Conservation (phyloP, 768 basidiomycete genomes). For the Phylloporus sp. region DNA sequence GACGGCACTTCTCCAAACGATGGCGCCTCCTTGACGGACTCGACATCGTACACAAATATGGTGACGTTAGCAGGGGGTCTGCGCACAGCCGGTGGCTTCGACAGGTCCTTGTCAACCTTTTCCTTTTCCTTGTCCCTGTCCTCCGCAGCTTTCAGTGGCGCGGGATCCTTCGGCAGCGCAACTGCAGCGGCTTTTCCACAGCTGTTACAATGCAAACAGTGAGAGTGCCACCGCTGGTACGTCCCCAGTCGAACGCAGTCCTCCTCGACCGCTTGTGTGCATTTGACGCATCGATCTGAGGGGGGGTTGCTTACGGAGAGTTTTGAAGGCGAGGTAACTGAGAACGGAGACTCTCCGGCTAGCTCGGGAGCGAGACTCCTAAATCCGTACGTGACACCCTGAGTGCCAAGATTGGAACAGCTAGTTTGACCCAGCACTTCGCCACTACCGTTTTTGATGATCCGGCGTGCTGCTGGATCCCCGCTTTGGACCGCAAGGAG, state of each 20-base stretch:
- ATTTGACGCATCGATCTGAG: conserved; percentile 88
- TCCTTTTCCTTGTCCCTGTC: conserved; percentile 42
- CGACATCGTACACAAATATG: conserved; percentile 72
- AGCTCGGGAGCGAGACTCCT: conserved; percentile 86
- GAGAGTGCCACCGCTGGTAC: conserved; percentile 96
- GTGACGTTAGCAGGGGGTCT: conserved; percentile 78
- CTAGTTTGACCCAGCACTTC: conserved; percentile 41
- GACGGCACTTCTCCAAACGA: conserved; percentile 72
- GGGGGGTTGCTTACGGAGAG: conserved; percentile 65
- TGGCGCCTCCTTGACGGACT: conserved; percentile 59
- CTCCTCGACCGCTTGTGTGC: conserved; percentile 89
- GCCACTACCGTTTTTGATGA: conserved; percentile 71
- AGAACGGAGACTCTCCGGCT: conserved; percentile 83
- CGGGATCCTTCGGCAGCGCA: conserved; percentile 50
- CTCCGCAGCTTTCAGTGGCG: conserved; percentile 47
- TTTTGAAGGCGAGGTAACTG: conserved; percentile 37
- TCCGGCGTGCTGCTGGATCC: conserved; percentile 69
- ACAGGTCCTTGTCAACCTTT: conserved; percentile 39
- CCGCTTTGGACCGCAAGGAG: conserved; percentile 82
- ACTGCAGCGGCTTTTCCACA: conserved; percentile 78
- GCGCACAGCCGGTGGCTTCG: conserved; percentile 59
- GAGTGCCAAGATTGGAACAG: conserved; percentile 66
- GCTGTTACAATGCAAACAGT: conserved; percentile 78
- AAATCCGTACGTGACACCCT: conserved; percentile 89
- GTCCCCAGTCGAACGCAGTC: conserved; percentile 93